Evolutionary conservation across 176 grass and related monocot genomes (phyloP).

Genomic region (Oryza coarctata): DNA sequence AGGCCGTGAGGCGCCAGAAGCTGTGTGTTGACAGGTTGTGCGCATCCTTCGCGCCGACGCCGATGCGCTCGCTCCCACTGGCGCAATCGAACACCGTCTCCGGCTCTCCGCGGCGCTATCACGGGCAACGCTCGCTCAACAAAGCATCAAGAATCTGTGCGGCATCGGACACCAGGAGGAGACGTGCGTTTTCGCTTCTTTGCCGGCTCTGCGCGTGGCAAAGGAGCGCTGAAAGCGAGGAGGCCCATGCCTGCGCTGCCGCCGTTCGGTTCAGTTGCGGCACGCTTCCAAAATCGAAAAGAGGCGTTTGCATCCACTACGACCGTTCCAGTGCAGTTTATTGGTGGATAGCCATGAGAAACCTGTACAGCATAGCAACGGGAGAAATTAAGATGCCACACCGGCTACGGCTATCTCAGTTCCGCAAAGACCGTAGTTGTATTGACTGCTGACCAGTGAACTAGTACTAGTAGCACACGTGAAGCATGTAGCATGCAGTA

Average conservation of each 20-base stretch:
- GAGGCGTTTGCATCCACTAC: neutral
- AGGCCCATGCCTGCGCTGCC: slow-evolving; percentile 2
- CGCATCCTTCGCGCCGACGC: no score
- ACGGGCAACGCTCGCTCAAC: neutral
- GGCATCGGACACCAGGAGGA: neutral
- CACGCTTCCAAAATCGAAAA: neutral
- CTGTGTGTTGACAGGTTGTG: neutral
- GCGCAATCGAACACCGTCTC: no score
- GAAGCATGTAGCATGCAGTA: neutral
- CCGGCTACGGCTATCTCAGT: neutral
- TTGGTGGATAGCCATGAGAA: no score
- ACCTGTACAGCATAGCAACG: neutral
- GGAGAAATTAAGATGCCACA: neutral
- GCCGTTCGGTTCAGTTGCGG: neutral
- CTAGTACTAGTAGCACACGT: neutral
- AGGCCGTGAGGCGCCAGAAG: neutral
- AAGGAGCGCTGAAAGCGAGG: slow-evolving; percentile 24
- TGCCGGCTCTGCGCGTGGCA: slow-evolving; percentile 28
- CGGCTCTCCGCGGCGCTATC: neutral
- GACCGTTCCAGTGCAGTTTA: no score
- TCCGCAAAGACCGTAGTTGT: no score
- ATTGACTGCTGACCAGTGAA: neutral
- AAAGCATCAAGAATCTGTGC: slow-evolving; percentile 6
- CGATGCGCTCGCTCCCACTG: no score
- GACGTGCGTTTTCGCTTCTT: neutral